These are phyloP conservation scores for Cryptococcus sp. DNA, from an alignment of 1,284 basidiomycete genomes.

Conservation along the genomic window DNA sequence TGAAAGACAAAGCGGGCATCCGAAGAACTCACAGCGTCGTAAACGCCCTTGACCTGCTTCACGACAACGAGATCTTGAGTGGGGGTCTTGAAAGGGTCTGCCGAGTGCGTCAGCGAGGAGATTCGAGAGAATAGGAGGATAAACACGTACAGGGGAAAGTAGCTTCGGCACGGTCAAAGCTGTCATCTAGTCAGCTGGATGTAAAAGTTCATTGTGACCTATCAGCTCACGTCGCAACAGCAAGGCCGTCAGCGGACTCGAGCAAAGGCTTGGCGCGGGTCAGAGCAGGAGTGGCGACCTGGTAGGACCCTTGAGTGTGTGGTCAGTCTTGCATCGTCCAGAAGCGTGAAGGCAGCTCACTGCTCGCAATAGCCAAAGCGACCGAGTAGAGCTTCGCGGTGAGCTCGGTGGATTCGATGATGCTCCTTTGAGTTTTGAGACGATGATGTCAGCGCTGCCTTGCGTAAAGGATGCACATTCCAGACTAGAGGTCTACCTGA, in stretches of 20 bases:
- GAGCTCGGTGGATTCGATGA: constrained; percentile 47
- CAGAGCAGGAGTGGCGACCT: constrained; percentile 49
- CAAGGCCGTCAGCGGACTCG: constrained; percentile 49
- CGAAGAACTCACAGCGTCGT: constrained; percentile 41
- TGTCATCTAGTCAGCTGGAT: constrained; percentile 13
- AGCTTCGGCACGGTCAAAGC: constrained; percentile 50
- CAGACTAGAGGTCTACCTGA: constrained; percentile 16
- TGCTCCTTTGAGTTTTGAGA: constrained; percentile 21
- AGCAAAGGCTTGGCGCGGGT: constrained; percentile 48
- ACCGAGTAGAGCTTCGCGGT: constrained; percentile 48
- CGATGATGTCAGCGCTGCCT: not conserved
- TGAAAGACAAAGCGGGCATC: not conserved
- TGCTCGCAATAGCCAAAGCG: constrained; percentile 42
- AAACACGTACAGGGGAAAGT: constrained; percentile 50
- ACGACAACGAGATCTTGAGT: constrained; percentile 51
- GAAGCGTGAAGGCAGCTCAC: constrained; percentile 24
- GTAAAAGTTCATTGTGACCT: not conserved
- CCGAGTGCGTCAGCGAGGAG: constrained; percentile 4
- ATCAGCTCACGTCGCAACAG: constrained; percentile 46
- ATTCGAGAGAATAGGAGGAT: not conserved
- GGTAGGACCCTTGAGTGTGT: constrained; percentile 39
- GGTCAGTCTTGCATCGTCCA: not conserved
- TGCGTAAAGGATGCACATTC: too few species aligned
- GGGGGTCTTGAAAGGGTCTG: constrained; percentile 53
- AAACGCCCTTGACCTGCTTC: constrained; percentile 52